Evolutionary conservation across 2,329 filamentous ascomycete species (phyloP).

Genomic region (Colletotrichum kahawae): DNA sequence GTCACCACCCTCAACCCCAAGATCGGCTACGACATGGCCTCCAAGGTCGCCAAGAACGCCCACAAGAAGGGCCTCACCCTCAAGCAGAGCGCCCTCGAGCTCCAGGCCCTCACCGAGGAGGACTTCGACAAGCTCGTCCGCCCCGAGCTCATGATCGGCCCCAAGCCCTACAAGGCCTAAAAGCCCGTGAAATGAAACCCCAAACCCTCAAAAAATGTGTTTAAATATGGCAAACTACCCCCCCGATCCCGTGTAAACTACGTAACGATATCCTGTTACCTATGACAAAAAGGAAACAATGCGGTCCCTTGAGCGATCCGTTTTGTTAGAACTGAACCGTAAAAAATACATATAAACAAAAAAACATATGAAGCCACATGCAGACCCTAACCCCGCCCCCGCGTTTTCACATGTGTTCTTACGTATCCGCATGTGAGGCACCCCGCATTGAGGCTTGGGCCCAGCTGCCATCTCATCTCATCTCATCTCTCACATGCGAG

Average conservation of each 20-base stretch:
- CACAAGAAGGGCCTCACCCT: slow-evolving; percentile 97
- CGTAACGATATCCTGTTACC: slow-evolving; percentile 21
- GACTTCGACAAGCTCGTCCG: slow-evolving; percentile 91
- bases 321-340: background rate
- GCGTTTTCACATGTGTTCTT: background rate
- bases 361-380: background rate
- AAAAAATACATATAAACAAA: background rate
- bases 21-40: slow-evolving; percentile 97
- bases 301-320: slow-evolving; percentile 12
- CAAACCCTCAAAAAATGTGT: background rate
- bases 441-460: background rate
- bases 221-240: background rate
- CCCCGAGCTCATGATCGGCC: slow-evolving; percentile 94
- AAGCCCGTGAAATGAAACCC: background rate
- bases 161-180: slow-evolving; percentile 65
- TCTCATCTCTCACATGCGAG: background rate
- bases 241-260: slow-evolving; percentile 7
- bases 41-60: slow-evolving; percentile 96
- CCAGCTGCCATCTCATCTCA: background rate
- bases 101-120: slow-evolving; percentile 84
- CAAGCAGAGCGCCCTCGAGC: slow-evolving; percentile 92
- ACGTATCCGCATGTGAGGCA: background rate
- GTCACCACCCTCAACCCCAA: slow-evolving; percentile 97
- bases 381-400: background rate
- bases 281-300: slow-evolving; percentile 4